Base-by-base conservation (phyloP, 805 yeast genomes). In the Candida incommunis region DNA sequence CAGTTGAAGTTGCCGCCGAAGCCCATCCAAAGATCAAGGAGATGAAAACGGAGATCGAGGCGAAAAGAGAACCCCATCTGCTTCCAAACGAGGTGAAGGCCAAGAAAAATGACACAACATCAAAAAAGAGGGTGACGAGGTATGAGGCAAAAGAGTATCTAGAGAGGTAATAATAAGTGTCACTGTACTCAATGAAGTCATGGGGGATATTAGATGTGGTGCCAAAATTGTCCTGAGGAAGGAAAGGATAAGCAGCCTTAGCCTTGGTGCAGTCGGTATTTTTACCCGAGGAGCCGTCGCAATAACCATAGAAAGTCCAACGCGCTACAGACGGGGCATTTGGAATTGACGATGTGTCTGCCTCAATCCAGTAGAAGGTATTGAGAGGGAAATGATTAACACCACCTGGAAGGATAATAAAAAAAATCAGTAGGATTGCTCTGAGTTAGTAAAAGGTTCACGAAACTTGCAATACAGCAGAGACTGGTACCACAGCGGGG, bases 221-320 rank as follows among this genome's bases (percentile, higher is more conserved):
- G 41, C 70, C 72, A 54, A 86, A 86, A 66, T 85, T 84, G 54
- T 75, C 76, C 41, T 63, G 73, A 23, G 96, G 96, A 22, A 94
- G 82, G 59, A 87, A 76, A 40, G 95, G 86, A 64, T 71, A 79
- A n/a, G 84, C 96, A 18, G 96, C 82, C 41, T 62, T 58, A 56
- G 71, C 72, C 20, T 61, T 47, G 40, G 76, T 61, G 65, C 86
- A 86, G 51, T 69, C 58, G 23, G 53, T 41, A 61, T 76, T 69
- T 40, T 58, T 50, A 45, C 74, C 73, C 50, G 72, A 69, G 15
- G 54, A 56, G 31, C 69, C 75, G 53, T 72, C 69, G 54, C 79
- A 73, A 43, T 71, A 69, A 50, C 80, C 78, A 73, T 90, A 88
- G 62, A 75, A 75, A 9, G 88, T 82, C 96, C 96, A 88, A 54